A percentile compares a stretch with the other conserved stretches of the same genome.
Conservation (phyloP, 2,329 filamentous ascomycete species). For the Diaporthe ampelina region DNA sequence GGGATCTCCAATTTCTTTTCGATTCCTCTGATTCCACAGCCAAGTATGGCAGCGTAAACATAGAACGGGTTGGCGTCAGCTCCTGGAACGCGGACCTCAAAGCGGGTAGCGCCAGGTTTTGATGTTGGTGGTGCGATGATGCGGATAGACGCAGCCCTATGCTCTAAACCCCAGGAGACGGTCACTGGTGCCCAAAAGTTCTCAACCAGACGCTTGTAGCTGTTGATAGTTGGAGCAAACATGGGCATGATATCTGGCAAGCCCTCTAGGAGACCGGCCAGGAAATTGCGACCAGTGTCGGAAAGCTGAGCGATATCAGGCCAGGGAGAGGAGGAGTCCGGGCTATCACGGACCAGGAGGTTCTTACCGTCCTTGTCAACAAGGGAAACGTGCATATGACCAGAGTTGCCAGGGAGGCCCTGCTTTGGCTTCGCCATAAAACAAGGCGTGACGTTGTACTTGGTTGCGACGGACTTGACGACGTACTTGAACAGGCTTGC, state of each 20-base stretch:
- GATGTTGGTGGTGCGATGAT: slow-evolving; percentile 90
- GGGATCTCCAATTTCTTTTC: slow-evolving; percentile 91
- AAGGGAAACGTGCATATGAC: slow-evolving; percentile 94
- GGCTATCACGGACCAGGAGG: slow-evolving; percentile 80
- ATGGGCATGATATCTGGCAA: slow-evolving; percentile 96
- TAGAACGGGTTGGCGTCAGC: slow-evolving; percentile 93
- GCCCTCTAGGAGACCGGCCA: slow-evolving; percentile 89
- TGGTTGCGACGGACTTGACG: slow-evolving; percentile 88
- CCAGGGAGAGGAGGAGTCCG: slow-evolving; percentile 80
- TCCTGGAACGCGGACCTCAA: slow-evolving; percentile 94
- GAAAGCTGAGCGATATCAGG: slow-evolving; percentile 84
- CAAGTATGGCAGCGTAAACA: slow-evolving; percentile 88
- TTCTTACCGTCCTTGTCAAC: slow-evolving; percentile 87
- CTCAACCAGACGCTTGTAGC: slow-evolving; percentile 97
- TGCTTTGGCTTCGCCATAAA: slow-evolving; percentile 99
- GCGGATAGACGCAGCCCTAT: slow-evolving; percentile 91
- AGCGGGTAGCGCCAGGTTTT: slow-evolving; percentile 87
- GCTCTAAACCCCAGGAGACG: slow-evolving; percentile 96
- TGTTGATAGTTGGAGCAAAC: slow-evolving; percentile 94
- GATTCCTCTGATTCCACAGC: slow-evolving; percentile 89
- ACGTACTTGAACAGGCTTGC: slow-evolving; percentile 94
- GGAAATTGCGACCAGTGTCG: slow-evolving; percentile 91
- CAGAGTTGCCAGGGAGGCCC: slow-evolving; percentile 92
- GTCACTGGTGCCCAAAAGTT: slow-evolving; percentile 99
- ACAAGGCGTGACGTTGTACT: slow-evolving; percentile 92